Percentiles rank a stretch among this genome's conserved stretches.
phyloP scores from a whole-genome alignment of 345 rosid species.

The Salix brachista region DNA sequence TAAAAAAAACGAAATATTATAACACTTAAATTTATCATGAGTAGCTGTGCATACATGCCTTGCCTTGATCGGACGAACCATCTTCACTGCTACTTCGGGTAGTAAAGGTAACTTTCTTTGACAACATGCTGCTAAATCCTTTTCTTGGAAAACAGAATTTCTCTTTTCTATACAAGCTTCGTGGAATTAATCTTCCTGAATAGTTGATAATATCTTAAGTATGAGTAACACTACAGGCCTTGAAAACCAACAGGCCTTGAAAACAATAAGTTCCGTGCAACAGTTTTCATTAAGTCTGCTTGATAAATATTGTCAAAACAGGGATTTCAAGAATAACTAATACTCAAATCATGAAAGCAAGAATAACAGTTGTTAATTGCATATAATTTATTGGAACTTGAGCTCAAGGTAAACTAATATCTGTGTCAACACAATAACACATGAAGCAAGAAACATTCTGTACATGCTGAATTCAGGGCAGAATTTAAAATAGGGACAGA shows the following conservation, averaged over 20 bases:
- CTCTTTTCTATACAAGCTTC: conserved; percentile 12
- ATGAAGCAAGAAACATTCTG: too few species aligned
- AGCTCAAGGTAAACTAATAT: background rate
- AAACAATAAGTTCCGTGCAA: background rate
- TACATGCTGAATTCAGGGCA: too few species aligned
- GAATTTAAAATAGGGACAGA: too few species aligned
- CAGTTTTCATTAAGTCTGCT: background rate
- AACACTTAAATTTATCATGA: background rate
- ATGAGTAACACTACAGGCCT: background rate
- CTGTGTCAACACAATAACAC: background rate
- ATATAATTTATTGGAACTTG: background rate
- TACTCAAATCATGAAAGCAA: background rate
- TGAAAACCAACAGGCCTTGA: background rate
- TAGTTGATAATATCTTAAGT: background rate
- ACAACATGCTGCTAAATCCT: conserved; percentile 10
- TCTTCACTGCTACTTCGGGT: conserved; percentile 31
- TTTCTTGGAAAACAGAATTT: conserved; percentile 13
- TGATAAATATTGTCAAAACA: background rate
- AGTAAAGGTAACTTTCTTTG: conserved; percentile 24
- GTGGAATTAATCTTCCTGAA: conserved; percentile 31
- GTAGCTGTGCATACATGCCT: conserved; percentile 35
- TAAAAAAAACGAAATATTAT: too few species aligned
- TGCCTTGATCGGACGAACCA: conserved; percentile 35
- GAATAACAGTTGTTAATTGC: background rate
- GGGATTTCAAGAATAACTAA: background rate